Evolutionary conservation across 1,284 basidiomycete species (phyloP), one percentile per base, ranked within the genome.

Genomic region (Cryptococcus sp.): DNA sequence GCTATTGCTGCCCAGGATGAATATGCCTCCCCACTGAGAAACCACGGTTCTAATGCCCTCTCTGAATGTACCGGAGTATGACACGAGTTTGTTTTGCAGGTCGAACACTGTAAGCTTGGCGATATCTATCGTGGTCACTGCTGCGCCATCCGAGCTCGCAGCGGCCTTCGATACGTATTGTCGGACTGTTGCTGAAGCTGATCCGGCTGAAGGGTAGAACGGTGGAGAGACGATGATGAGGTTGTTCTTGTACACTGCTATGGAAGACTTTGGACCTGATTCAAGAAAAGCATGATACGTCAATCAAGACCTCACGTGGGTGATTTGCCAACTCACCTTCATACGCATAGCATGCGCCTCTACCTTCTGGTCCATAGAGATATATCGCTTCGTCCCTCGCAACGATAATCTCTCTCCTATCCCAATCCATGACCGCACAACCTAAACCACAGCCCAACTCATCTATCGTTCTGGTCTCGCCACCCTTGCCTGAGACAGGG

Each of bases 331-430:
- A 46, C 74, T 47, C 56, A 88, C 92, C 93, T 81, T 96, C 93
- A 69, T 93, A 92, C 0, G 94, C 94, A 68, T 88, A 91, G 61
- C 89, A 93, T 0, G 88, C 85, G 1, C 91, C 89, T 54, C 93
- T 81, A 0, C 91, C 92, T 22, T 94, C 90, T 0, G 85, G 84
- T 0, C 88, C 87, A 70, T 91, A 92, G 8, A 91, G 81, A 68
- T 95, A 96, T 43, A 98, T 87, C 1, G 93, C 94, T 67, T 98
- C 95, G 52, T 96, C 91, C 54, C 90, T 81, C 0, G 93, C 95
- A 2, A 98, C 84, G 13, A 95, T 84, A 67, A 98, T 86, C 70
- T 91, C 85, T 41, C 82, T 80, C 54, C 83, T 80, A 52, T 83
- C 77, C 83, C 84, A 83, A 72, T 91, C 86, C 84, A 93, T 88